phyloP scores from a whole-genome alignment of 495 filamentous ascomycete species.

The Penicillium simplicissimum region DNA sequence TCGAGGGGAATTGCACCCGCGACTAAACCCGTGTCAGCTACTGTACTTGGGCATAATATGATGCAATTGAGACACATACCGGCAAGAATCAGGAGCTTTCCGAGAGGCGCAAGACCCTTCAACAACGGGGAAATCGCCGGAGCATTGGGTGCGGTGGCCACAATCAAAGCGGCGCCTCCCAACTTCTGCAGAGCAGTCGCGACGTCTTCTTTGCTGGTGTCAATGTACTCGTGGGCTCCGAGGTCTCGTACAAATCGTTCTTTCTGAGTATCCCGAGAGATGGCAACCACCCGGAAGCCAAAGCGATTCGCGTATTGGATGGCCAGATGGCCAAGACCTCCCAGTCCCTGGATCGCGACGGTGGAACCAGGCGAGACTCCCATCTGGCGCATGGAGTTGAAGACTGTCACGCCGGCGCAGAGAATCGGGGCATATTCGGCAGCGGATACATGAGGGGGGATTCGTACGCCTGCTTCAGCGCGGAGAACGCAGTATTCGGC shows the following conservation, averaged over 20 bases:
- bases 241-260: conserved; percentile 58
- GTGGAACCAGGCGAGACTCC: conserved; percentile 55
- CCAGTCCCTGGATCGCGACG: conserved; percentile 66
- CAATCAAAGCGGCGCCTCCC: conserved; percentile 62
- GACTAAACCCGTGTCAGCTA: conserved; percentile 11
- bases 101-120: conserved; percentile 53
- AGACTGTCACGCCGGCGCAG: conserved; percentile 72
- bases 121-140: conserved; percentile 55
- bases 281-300: conserved; percentile 64
- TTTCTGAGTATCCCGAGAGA: conserved; percentile 60
- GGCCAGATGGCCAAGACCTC: conserved; percentile 67
- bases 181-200: conserved; percentile 52
- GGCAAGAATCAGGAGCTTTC: conserved; percentile 62
- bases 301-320: conserved; percentile 66
- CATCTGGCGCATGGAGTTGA: conserved; percentile 68
- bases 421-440: conserved; percentile 65
- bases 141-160: conserved; percentile 63
- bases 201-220: conserved; percentile 55
- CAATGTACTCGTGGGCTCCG: conserved; percentile 69
- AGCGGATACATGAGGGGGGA: conserved; percentile 58
- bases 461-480: conserved; percentile 61
- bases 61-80: conserved; percentile 12
- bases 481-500: conserved; percentile 65
- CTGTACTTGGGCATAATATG: neutral
- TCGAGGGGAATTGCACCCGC: conserved; percentile 27